Percentiles rank a stretch among this genome's conserved stretches.
Evolutionary conservation across 2,329 filamentous ascomycete genomes (phyloP).

Genomic region (Truncatella angustata): DNA sequence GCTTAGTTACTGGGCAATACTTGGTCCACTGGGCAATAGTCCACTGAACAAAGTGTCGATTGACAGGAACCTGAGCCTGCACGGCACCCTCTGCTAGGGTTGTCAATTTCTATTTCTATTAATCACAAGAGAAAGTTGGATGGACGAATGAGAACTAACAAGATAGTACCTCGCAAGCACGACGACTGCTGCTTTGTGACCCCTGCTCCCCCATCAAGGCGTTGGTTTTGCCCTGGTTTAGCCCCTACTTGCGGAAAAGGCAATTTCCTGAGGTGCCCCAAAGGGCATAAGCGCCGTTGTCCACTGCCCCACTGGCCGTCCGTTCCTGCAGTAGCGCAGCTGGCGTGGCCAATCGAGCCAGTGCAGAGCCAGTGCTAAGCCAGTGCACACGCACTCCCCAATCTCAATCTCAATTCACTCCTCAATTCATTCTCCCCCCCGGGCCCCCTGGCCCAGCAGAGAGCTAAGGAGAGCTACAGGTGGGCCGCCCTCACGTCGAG

Average conservation of each 20-base stretch:
- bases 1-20: not conserved
- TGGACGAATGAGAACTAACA: not conserved
- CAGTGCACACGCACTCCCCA: constrained; percentile 8
- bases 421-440: not conserved
- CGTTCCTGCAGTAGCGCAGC: constrained; percentile 10
- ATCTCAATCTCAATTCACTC: not conserved
- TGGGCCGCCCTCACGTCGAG: not conserved
- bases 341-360: not conserved
- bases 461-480: not conserved
- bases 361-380: not conserved
- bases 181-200: not conserved
- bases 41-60: not conserved
- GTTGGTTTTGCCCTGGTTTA: too few relatives aligned
- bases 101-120: too few relatives aligned
- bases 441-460: not conserved
- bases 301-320: not conserved
- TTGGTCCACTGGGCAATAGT: not conserved
- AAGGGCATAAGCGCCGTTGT: not conserved
- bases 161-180: not conserved
- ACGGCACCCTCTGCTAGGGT: too few relatives aligned
- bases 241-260: too few relatives aligned
- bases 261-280: constrained; percentile 6
- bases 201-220: not conserved
- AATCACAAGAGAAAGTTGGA: too few relatives aligned
- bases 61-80: too few relatives aligned